Evolutionary conservation across 1,284 basidiomycete genomes (phyloP), one percentile per base, ranked within the genome.

Genomic region (Coriolopsis trogii): DNA sequence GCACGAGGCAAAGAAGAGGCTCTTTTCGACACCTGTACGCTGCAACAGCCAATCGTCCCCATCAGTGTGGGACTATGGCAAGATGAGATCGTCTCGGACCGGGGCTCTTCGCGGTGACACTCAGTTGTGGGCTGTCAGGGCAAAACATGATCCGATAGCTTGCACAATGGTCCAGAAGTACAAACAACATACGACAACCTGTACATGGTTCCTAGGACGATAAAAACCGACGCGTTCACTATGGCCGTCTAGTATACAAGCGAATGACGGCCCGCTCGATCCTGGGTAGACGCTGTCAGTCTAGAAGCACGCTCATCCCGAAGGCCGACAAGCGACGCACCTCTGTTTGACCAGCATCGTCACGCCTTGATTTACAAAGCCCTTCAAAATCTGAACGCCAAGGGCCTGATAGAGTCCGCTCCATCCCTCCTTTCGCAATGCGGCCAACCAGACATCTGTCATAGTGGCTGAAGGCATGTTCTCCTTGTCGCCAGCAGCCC

Each of bases 341-440:
- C 80, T 69, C 58, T 80, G 77, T 64, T 83, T 83, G 16, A 81
- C 74, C 59, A 82, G 64, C 66, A 82, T 79, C 6, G 80, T 80
- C 4, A 82, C 73, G 0, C 81, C 81, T 60, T 82, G 80, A 53
- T 71, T 79, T 24, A 83, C 63, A 45, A 82, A 78, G 0, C 78
- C 80, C 62, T 82, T 83, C 45, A 79, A 25, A 10, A 82, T 70
- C 61, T 82, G 79, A 53, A 73, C 74, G n/a, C 75, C 68, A 10
- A 81, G 67, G 4, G 79, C 81, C 62, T 80, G 79, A 56, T 82
- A 82, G 23, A 82, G 58, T 1, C 77, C 77, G 21, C 56, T 48
- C 28, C 72, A 57, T 0, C 77, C 74, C 13, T 66, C 61, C 13
- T 30, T 28, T 25, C 47, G 21, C 26, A 60, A 45, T 42, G 65